These are phyloP conservation scores for Debaryomyces hansenii DNA, from an alignment of 805 yeast genomes.

Conservation along the genomic window DNA sequence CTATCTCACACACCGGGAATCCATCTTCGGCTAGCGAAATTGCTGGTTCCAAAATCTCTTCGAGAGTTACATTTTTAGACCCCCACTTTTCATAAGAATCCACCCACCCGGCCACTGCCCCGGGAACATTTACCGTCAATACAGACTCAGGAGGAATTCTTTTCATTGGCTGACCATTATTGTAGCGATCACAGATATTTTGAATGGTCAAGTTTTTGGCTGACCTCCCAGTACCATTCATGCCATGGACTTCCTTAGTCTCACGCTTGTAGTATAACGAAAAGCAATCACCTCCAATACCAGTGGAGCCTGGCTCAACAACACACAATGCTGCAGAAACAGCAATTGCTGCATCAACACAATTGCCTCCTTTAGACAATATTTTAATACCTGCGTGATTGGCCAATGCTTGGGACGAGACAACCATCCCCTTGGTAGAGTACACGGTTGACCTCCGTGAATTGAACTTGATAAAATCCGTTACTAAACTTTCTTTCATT, in stretches of 20 bases:
- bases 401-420: conserved; percentile 77
- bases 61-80: conserved; percentile 60
- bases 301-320: conserved; percentile 60
- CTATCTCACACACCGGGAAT: conserved; percentile 60
- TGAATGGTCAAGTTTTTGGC: conserved; percentile 53
- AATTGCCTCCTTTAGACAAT: conserved; percentile 70
- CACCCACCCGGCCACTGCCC: conserved; percentile 78
- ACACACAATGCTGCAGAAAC: conserved; percentile 56
- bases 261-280: conserved; percentile 54
- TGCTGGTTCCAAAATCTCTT: conserved; percentile 61
- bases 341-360: conserved; percentile 65
- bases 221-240: conserved; percentile 77
- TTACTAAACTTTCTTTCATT: neutral
- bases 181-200: conserved; percentile 40
- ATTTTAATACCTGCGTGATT: conserved; percentile 70
- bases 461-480: conserved; percentile 29
- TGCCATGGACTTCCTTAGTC: conserved; percentile 55
- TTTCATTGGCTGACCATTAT: conserved; percentile 39
- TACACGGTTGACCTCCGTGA: conserved; percentile 76
- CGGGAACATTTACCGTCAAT: conserved; percentile 70
- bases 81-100: conserved; percentile 75
- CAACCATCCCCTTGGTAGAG: conserved; percentile 69
- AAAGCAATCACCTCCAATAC: conserved; percentile 71
- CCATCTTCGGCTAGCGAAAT: conserved; percentile 71
- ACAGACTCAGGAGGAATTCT: conserved; percentile 56